phyloP scores from a whole-genome alignment of 768 basidiomycete genomes.

The Lactarius sp. region DNA sequence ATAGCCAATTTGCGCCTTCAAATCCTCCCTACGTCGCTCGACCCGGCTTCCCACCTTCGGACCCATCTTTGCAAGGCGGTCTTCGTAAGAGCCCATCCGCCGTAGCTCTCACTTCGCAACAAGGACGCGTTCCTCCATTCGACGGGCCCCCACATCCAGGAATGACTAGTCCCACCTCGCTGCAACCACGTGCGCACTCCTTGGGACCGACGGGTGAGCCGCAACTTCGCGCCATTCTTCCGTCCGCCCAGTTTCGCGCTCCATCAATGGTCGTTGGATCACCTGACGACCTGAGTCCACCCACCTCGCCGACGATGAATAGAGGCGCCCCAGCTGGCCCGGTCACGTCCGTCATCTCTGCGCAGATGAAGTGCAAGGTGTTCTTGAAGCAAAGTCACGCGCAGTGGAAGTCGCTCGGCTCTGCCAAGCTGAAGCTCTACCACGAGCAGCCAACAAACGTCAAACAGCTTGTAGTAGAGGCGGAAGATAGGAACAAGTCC shows the following conservation, averaged over 20 bases:
- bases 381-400: slow-evolving; percentile 93
- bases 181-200: slow-evolving; percentile 30
- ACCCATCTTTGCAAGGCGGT: slow-evolving; percentile 30
- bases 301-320: slow-evolving; percentile 70
- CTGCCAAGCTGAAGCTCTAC: slow-evolving; percentile 84
- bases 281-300: slow-evolving; percentile 73
- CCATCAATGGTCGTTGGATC: slow-evolving; percentile 49
- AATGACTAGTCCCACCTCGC: slow-evolving; percentile 28
- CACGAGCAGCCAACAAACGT: slow-evolving; percentile 78
- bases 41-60: slow-evolving; percentile 28
- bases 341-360: slow-evolving; percentile 69
- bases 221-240: slow-evolving; percentile 51
- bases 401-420: slow-evolving; percentile 96
- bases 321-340: slow-evolving; percentile 53
- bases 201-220: slow-evolving; percentile 33
- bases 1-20: slow-evolving; percentile 6
- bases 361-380: slow-evolving; percentile 97
- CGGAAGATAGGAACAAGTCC: slow-evolving; percentile 68
- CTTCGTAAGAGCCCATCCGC: slow-evolving; percentile 53
- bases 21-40: slow-evolving; percentile 5
- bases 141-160: slow-evolving; percentile 38
- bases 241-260: slow-evolving; percentile 56
- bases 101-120: slow-evolving; percentile 52
- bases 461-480: slow-evolving; percentile 95
- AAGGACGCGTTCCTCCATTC: slow-evolving; percentile 27